These are phyloP conservation scores for Petunia axillaris DNA, from an alignment of 257 asterid genomes.

Conservation along the genomic window DNA sequence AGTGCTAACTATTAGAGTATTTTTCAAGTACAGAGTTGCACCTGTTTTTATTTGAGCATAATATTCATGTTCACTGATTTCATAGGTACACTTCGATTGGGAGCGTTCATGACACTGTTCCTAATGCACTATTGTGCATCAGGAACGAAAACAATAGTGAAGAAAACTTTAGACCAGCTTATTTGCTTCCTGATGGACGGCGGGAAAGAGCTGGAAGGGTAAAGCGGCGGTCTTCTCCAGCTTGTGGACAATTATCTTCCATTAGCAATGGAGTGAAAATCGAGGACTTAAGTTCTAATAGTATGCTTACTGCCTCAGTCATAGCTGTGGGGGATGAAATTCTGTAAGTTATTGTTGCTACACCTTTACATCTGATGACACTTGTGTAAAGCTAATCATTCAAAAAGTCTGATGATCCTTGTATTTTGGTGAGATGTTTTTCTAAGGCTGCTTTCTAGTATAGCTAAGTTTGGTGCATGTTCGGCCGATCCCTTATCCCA, in stretches of 20 bases:
- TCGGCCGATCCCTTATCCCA: background rate
- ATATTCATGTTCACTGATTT: slow-evolving; percentile 24
- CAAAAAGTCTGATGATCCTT: background rate
- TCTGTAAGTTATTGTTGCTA: slow-evolving; percentile 61
- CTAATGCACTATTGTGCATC: slow-evolving; percentile 66
- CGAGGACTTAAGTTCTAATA: slow-evolving; percentile 44
- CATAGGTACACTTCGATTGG: slow-evolving; percentile 95
- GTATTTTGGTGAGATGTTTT: background rate
- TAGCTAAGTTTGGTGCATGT: background rate
- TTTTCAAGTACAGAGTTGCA: background rate
- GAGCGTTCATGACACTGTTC: slow-evolving; percentile 93
- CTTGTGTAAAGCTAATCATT: background rate
- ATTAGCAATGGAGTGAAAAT: slow-evolving; percentile 56
- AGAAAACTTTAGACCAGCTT: slow-evolving; percentile 78
- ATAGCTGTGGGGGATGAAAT: slow-evolving; percentile 91
- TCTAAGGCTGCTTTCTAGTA: slow-evolving; percentile 6
- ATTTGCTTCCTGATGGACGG: slow-evolving; percentile 86
- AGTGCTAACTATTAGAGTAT: background rate
- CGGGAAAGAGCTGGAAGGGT: slow-evolving; percentile 92
- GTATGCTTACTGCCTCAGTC: slow-evolving; percentile 64
- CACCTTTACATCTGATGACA: background rate
- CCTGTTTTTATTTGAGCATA: background rate
- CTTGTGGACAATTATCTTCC: slow-evolving; percentile 40
- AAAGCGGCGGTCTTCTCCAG: slow-evolving; percentile 52
- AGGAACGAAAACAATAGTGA: slow-evolving; percentile 42